Evolutionary conservation across 139 green algal species (phyloP).

Genomic region (Closterium sp.): DNA sequence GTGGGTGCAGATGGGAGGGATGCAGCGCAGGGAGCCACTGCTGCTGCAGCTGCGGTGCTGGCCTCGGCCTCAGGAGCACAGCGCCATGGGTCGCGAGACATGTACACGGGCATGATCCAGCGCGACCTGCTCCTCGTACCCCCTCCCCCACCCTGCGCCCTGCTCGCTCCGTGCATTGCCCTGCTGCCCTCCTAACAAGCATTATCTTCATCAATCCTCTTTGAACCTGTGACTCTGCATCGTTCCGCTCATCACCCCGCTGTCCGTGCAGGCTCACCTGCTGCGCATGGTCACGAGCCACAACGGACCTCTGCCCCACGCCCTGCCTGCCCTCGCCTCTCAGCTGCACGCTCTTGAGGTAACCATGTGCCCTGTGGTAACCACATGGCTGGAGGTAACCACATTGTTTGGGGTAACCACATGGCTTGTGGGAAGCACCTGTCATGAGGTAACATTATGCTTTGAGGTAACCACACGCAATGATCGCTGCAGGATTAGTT

Average conservation of each 20-base stretch:
- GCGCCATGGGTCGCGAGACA: not conserved
- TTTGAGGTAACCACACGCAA: not conserved
- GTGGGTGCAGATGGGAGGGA: not conserved
- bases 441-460: not conserved
- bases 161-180: not conserved
- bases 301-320: conserved; percentile 51
- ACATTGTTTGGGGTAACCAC: too few relatives aligned
- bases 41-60: not conserved
- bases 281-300: conserved; percentile 24
- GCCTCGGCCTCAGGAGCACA: not conserved
- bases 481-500: not conserved
- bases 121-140: not conserved
- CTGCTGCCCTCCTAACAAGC: not conserved
- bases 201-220: not conserved
- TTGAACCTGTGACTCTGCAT: too few relatives aligned
- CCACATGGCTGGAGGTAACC: too few relatives aligned
- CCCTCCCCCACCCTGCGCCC: not conserved
- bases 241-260: too few relatives aligned
- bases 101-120: not conserved
- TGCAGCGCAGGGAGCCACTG: not conserved
- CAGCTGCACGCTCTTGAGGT: conserved; percentile 51
- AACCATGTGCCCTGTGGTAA: not conserved
- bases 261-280: conserved; percentile 15
- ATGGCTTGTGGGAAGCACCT: not conserved
- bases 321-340: conserved; percentile 59